These are phyloP conservation scores for Triglochin maritima DNA, from an alignment of 106 monocot species.

Conservation along the genomic window DNA sequence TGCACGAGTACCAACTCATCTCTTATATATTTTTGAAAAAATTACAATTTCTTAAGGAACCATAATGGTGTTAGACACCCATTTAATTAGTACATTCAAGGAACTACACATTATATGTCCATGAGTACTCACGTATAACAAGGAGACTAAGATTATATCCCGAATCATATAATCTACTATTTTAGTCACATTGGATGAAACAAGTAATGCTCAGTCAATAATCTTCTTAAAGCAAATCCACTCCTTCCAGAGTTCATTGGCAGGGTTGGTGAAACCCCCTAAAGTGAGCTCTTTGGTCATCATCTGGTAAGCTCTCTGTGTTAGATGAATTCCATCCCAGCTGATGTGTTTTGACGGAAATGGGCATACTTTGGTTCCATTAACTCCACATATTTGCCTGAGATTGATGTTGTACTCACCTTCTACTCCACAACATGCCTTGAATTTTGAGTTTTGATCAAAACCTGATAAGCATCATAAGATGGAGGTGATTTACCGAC, in stretches of 20 bases:
- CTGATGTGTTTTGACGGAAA: background rate
- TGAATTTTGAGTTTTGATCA: background rate
- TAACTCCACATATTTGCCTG: background rate
- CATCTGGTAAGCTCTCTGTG: slow-evolving; percentile 5
- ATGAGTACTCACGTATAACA: too few relatives aligned
- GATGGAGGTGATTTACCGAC: background rate
- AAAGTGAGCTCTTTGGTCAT: background rate
- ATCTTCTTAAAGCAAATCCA: background rate
- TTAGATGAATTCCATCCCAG: slow-evolving; percentile 14
- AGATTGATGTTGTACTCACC: slow-evolving; percentile 5
- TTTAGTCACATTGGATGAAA: background rate
- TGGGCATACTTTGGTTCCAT: background rate
- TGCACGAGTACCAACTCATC: too few relatives aligned
- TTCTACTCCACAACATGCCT: slow-evolving; percentile 6
- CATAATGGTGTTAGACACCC: too few relatives aligned
- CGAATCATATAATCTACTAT: background rate
- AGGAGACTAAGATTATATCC: background rate
- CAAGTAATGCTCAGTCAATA: background rate
- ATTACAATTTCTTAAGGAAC: too few relatives aligned
- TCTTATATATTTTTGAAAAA: too few relatives aligned
- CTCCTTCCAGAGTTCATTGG: background rate
- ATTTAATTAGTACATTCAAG: too few relatives aligned
- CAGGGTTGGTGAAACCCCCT: background rate
- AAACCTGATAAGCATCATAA: background rate
- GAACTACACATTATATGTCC: too few relatives aligned